Base-by-base conservation (phyloP, 768 basidiomycete genomes). In the Lanmaoa rubissima region DNA sequence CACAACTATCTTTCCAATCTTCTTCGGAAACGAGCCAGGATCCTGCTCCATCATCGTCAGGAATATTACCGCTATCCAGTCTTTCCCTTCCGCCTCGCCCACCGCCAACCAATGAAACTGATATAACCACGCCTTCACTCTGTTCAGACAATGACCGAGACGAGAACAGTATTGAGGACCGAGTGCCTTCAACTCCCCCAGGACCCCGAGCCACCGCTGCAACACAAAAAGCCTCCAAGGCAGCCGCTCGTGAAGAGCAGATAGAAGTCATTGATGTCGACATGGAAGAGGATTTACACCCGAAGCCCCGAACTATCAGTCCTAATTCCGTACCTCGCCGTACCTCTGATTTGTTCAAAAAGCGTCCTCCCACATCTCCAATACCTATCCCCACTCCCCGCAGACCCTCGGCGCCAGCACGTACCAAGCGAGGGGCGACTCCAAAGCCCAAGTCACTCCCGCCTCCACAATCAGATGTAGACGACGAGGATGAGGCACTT, bases 101-200 rank as follows among this genome's bases (percentile, higher is more conserved):
- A 12, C 67, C 61, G 76, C 53, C 77, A 62, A 62, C 61, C 21
- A 73, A 71, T 14, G 78, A 75, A 48, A 74, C 75, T 2, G 77
- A 77, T 39, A 54, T 76, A 19, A 74, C 77, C 1, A 91, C 89
- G 0, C 89, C 89, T 0, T 90, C 88, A 0, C 74, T 91, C 16
- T 87, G 82, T 63, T 90, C 89, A 4, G 89, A 91, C 65, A 86
- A 87, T 55, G 87, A 85, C 39, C 77, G 69, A 36, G 74, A 82
- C 11, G 80, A 80, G 35, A 74, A 71, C 1, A 77, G 76, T 49
- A 75, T 76, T 5, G 80, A 83, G 39, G 83, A 84, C 46, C 64
- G 55, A 45, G 69, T 72, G 6, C 77, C 76, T 4, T 80, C 79
- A 1, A 80, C 80, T 7, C 85, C 85, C 2, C 85, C 86, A 49